Evolutionary conservation across 306 rosid genomes (phyloP), one percentile per base, ranked within the genome.

Genomic region (Dalbergia cochinchinensis): DNA sequence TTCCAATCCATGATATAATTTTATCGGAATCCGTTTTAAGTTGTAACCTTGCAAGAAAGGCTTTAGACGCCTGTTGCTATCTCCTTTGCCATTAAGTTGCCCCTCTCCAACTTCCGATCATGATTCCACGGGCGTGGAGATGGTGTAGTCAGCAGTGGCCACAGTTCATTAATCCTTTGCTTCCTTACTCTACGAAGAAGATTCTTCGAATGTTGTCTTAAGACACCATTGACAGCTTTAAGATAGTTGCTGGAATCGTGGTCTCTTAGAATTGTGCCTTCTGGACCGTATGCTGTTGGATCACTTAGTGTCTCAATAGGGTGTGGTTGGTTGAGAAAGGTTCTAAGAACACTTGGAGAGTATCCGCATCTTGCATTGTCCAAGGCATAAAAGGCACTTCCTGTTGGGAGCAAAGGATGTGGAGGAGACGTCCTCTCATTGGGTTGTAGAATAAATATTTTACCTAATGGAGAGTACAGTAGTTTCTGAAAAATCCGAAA

Each of bases 221-320:
- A 71, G 77, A 90, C 87, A 3, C 86, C 88, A 72, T 91, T 91
- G 69, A 90, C 80, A 20, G 92, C 95, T 88, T 94, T 87, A 9
- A 92, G 87, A 68, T 92, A 91, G 92, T 91, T 91, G 86, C 97
- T 91, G 13, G 98, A 94, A 85, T 90, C 92, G 53, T 94, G 98
- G 79, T 94, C 98, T 78, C 97, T 84, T 42, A 87, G 86, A 77
- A 94, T 89, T 64, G 96, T 89, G 54, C 98, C 97, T 35, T 89
- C 92, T 48, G 98, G 88, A 65, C 97, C 91, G 67, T 94, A 94
- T 35, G 98, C 98, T 65, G 97, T 86, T 76, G 97, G 97, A 78
- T 94, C 92, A 60, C 98, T 90, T 3, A 94, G 86, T 64, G 97
- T 94, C 63, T 94, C 96, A 65, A 94, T 82, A 7, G 98, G 98